Conservation (phyloP, 805 yeast genomes). For the Candida namnaoensis region DNA sequence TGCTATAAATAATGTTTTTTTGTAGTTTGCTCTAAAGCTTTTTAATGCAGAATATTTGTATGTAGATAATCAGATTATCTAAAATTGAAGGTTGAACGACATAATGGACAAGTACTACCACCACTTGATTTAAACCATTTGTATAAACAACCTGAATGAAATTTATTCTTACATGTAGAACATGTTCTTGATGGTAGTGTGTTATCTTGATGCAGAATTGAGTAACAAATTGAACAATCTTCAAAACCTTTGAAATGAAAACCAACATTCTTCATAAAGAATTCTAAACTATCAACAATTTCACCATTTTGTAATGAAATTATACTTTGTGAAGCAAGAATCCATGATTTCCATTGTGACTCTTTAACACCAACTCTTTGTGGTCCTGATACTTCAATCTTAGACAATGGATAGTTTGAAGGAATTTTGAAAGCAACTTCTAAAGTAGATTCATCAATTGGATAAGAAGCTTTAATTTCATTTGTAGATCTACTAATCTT, state of each 20-base stretch:
- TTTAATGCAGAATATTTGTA: no score
- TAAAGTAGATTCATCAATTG: slow-evolving; percentile 81
- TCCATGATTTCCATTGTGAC: slow-evolving; percentile 91
- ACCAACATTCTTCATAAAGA: slow-evolving; percentile 53
- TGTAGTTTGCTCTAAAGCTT: no score
- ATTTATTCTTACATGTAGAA: slow-evolving; percentile 84
- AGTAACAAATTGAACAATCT: slow-evolving; percentile 96
- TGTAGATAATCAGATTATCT: slow-evolving; percentile 1
- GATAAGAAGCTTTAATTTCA: slow-evolving; percentile 65
- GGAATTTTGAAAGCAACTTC: slow-evolving; percentile 76
- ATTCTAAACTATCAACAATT: slow-evolving; percentile 30
- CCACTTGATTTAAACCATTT: slow-evolving; percentile 97
- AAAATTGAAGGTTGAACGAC: slow-evolving; percentile 62
- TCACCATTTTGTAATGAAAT: slow-evolving; percentile 70
- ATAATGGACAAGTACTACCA: slow-evolving; percentile 87
- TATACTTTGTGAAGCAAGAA: slow-evolving; percentile 80
- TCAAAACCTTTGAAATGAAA: slow-evolving; percentile 89
- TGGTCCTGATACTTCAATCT: slow-evolving; percentile 69
- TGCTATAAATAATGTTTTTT: no score
- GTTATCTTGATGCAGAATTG: slow-evolving; percentile 78
- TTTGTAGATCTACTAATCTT: slow-evolving; percentile 51
- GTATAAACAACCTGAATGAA: slow-evolving; percentile 92
- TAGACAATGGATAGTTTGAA: slow-evolving; percentile 64
- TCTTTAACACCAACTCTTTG: slow-evolving; percentile 84
- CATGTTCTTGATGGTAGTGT: slow-evolving; percentile 86